A percentile compares a stretch with the other conserved stretches of the same genome.
Evolutionary conservation across 495 filamentous ascomycete genomes (phyloP).

Genomic region (Neurospora tetraspora): DNA sequence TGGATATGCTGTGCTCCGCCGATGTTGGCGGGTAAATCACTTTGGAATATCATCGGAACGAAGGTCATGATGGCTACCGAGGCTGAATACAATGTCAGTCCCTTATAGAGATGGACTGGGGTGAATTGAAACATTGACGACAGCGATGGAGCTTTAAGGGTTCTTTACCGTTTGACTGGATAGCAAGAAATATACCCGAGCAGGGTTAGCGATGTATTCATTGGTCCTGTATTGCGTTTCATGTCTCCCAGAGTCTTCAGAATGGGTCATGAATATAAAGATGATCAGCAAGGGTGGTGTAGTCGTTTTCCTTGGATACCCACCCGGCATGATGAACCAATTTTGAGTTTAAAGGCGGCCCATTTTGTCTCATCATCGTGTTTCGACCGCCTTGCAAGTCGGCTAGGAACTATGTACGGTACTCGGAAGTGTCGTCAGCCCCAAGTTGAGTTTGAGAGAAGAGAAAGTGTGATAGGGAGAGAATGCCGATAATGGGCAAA

Average conservation of each 20-base stretch:
- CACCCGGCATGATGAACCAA: not conserved
- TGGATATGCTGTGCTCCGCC: not conserved
- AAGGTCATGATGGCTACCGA: not conserved
- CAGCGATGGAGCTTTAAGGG: not conserved
- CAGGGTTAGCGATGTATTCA: not conserved
- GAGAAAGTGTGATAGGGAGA: not conserved
- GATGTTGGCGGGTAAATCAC: not conserved
- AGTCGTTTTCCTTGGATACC: not conserved
- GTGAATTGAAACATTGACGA: not conserved
- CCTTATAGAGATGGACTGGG: not conserved
- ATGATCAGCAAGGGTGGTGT: not conserved
- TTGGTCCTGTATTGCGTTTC: not conserved
- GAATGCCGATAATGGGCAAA: not conserved
- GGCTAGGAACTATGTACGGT: not conserved
- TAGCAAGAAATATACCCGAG: not conserved
- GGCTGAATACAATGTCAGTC: not conserved
- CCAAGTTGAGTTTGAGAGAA: not conserved
- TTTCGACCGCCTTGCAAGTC: not conserved
- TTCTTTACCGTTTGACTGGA: not conserved
- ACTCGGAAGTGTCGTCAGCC: not conserved
- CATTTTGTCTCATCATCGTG: not conserved
- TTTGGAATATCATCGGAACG: not conserved
- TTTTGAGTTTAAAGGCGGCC: not conserved
- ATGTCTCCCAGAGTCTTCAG: not conserved
- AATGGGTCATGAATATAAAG: not conserved